Percentiles rank a stretch among this genome's conserved stretches.
Evolutionary conservation across 1,139 yeast genomes (phyloP).

Genomic region (Kluyveromyces sp.): DNA sequence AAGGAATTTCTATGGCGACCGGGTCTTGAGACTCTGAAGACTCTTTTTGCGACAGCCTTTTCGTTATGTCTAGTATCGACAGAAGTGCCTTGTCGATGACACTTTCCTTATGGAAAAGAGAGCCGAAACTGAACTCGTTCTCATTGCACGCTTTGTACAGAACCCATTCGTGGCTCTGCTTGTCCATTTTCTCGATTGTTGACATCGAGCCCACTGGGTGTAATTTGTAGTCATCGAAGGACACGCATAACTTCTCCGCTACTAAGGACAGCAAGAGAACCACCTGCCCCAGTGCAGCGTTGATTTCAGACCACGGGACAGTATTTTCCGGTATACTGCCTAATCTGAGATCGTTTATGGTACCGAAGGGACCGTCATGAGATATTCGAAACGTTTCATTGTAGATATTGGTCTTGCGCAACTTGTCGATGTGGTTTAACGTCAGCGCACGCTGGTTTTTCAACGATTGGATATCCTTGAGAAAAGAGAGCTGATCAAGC

Average conservation of each 20-base stretch:
- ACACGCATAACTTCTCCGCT: constrained; percentile 48
- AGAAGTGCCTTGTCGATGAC: constrained; percentile 30
- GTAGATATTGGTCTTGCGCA: constrained; percentile 73
- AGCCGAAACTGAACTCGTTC: constrained; percentile 34
- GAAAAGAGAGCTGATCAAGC: constrained; percentile 42
- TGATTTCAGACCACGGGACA: constrained; percentile 86
- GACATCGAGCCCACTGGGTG: constrained; percentile 85
- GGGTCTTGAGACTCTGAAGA: constrained; percentile 11
- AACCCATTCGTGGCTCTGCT: constrained; percentile 30
- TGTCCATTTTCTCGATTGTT: constrained; percentile 55
- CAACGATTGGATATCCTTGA: constrained; percentile 51
- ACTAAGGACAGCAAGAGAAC: constrained; percentile 64
- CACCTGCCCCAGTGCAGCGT: constrained; percentile 87
- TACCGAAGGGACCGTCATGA: constrained; percentile 76
- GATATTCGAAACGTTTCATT: constrained; percentile 77
- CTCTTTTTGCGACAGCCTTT: constrained; percentile 18
- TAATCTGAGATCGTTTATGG: constrained; percentile 76
- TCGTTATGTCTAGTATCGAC: constrained; percentile 20
- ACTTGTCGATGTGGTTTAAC: constrained; percentile 56
- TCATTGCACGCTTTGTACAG: constrained; percentile 30
- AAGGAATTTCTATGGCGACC: constrained; percentile 56
- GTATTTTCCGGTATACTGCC: constrained; percentile 54
- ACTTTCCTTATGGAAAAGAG: constrained; percentile 28
- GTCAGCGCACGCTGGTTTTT: constrained; percentile 57
- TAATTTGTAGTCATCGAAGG: constrained; percentile 53